Conservation (phyloP, 495 filamentous ascomycete species). For the Penicillium bovifimosum region DNA sequence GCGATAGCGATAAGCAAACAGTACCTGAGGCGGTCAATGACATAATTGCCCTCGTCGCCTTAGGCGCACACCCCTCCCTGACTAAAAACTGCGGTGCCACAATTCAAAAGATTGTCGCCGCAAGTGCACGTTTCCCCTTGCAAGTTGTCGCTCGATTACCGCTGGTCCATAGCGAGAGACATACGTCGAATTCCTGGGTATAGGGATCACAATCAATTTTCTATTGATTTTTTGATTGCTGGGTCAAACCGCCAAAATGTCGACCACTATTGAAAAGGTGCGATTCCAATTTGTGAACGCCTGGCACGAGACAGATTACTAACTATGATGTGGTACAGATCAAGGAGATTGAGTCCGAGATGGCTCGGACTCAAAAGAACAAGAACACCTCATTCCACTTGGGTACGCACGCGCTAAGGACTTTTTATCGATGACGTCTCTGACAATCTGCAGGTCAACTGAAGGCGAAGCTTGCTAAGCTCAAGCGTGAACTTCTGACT, state of each 20-base stretch:
- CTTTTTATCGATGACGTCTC: slow-evolving; percentile 4
- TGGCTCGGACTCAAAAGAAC: slow-evolving; percentile 97
- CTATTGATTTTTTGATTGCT: slow-evolving; percentile 6
- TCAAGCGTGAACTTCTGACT: slow-evolving; percentile 92
- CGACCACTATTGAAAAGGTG: slow-evolving; percentile 95
- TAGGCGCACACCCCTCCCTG: slow-evolving; percentile 28
- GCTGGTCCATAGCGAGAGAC: slow-evolving; percentile 9
- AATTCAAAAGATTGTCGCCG: slow-evolving; percentile 32
- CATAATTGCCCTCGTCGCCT: slow-evolving; percentile 23
- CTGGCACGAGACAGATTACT: slow-evolving; percentile 18
- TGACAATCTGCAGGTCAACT: slow-evolving; percentile 64
- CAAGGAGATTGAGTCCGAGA: slow-evolving; percentile 96
- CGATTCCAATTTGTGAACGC: slow-evolving; percentile 9
- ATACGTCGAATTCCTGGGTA: slow-evolving; percentile 1
- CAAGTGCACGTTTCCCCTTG: slow-evolving; percentile 14
- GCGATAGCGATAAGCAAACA: slow-evolving; percentile 22
- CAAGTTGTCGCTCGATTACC: slow-evolving; percentile 7
- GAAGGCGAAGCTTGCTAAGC: slow-evolving; percentile 96
- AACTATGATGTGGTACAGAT: slow-evolving; percentile 55
- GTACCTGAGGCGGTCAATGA: slow-evolving; percentile 16
- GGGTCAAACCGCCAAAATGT: slow-evolving; percentile 57
- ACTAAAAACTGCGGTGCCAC: slow-evolving; percentile 27
- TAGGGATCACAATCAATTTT: slow-evolving; percentile 1
- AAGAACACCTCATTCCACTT: slow-evolving; percentile 88
- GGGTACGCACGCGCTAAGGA: slow-evolving; percentile 38